Evolutionary conservation across 148 eudicot genomes (phyloP).

Genomic region (Rhododendron ferrugineum): DNA sequence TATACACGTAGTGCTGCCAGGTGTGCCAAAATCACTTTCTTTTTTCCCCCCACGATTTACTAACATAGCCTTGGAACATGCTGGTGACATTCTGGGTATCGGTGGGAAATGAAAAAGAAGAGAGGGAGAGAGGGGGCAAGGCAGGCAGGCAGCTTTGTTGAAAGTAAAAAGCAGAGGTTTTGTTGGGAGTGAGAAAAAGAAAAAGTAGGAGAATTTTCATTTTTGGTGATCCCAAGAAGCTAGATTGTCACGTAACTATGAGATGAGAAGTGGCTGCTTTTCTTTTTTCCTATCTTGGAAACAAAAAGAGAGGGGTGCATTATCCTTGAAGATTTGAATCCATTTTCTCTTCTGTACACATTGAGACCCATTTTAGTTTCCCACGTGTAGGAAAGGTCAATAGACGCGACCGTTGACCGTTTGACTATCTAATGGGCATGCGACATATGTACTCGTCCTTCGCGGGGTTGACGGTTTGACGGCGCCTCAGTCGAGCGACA

Average conservation of each 20-base stretch:
- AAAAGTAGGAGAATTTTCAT: slow-evolving; percentile 3
- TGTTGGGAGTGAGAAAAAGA: slow-evolving; percentile 10
- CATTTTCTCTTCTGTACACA: neutral
- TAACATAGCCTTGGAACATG: neutral
- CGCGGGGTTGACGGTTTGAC: too few relatives aligned
- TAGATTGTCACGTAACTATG: neutral
- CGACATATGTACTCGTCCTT: too few relatives aligned
- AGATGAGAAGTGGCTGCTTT: neutral
- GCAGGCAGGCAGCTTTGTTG: slow-evolving; percentile 12
- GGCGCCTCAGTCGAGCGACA: too few relatives aligned
- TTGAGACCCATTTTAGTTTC: neutral
- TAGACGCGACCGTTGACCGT: too few relatives aligned
- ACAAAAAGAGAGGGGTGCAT: neutral
- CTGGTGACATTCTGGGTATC: neutral
- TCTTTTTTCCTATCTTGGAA: neutral
- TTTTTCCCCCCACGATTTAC: neutral
- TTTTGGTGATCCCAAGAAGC: slow-evolving; percentile 16
- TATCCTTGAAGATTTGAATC: neutral
- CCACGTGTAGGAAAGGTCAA: too few relatives aligned
- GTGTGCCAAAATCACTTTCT: neutral
- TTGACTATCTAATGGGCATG: too few relatives aligned
- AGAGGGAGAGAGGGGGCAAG: neutral
- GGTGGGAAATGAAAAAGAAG: neutral
- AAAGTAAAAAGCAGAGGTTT: slow-evolving; percentile 2
- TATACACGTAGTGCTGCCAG: neutral